A percentile compares a stretch with the other conserved stretches of the same genome.
These are phyloP conservation scores for Trametes maxima DNA, from an alignment of 768 basidiomycete genomes.

Conservation along the genomic window DNA sequence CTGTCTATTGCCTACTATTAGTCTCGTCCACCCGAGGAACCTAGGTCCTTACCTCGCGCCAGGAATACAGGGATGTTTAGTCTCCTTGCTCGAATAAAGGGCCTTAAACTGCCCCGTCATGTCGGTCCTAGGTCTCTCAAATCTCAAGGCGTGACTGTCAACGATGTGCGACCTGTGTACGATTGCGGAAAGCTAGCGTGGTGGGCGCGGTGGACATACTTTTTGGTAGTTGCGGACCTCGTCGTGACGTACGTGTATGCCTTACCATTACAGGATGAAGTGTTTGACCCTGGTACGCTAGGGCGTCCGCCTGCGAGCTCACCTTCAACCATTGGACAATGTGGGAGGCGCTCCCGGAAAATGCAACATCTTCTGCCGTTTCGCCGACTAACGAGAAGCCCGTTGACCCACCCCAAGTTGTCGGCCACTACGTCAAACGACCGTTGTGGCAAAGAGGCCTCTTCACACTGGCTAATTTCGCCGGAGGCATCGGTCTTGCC, in stretches of 20 bases:
- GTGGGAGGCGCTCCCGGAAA: conserved; percentile 18
- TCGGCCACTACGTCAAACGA: conserved; percentile 25
- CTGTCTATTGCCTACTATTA: no score
- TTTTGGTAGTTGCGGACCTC: conserved; percentile 27
- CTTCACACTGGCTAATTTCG: conserved; percentile 21
- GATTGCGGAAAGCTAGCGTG: conserved; percentile 28
- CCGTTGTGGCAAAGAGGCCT: conserved; percentile 29
- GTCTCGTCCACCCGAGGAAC: no score
- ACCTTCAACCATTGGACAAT: conserved; percentile 31
- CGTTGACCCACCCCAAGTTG: neutral
- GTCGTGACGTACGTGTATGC: conserved; percentile 26
- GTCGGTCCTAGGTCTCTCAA: conserved; percentile 14
- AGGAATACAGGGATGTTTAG: neutral
- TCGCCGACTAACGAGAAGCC: neutral
- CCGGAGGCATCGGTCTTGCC: conserved; percentile 23
- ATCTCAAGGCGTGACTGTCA: conserved; percentile 11
- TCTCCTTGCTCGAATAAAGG: neutral
- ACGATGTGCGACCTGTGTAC: conserved; percentile 25
- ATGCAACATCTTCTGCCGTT: neutral
- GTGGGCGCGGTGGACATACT: conserved; percentile 31
- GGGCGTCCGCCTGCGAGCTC: conserved; percentile 26
- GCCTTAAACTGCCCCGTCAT: neutral
- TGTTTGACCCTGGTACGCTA: neutral
- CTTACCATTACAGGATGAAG: neutral
- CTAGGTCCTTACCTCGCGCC: no score